Evolutionary conservation across 106 monocot genomes (phyloP).

Genomic region (Cymbidium sinense): DNA sequence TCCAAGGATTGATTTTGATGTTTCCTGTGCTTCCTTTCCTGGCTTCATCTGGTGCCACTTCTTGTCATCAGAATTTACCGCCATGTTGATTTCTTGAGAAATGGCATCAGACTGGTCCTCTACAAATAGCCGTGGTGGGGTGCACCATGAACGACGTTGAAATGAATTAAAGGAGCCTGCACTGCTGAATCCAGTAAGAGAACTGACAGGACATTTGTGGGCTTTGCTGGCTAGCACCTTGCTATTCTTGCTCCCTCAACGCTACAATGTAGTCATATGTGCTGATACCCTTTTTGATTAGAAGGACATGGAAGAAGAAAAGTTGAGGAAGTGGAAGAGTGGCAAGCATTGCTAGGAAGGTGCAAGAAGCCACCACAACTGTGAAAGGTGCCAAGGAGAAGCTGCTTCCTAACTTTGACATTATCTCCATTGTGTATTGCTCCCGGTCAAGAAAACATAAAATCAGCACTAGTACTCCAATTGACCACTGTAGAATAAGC

Average conservation of each 20-base stretch:
- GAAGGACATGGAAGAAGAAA: slow-evolving; percentile 18
- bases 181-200: slow-evolving; percentile 87
- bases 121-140: slow-evolving; percentile 80
- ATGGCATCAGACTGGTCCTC: slow-evolving; percentile 94
- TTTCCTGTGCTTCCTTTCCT: slow-evolving; percentile 29
- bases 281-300: slow-evolving; percentile 94
- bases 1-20: slow-evolving; percentile 77
- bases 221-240: slow-evolving; percentile 65
- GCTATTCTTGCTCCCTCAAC: slow-evolving; percentile 64
- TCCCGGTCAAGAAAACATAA: slow-evolving; percentile 63
- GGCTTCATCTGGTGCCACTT: slow-evolving; percentile 34
- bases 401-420: slow-evolving; percentile 82
- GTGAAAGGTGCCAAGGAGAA: slow-evolving; percentile 84
- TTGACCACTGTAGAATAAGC: slow-evolving; percentile 82
- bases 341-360: slow-evolving; percentile 72
- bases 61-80: slow-evolving; percentile 28
- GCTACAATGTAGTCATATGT: slow-evolving; percentile 97
- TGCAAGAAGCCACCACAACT: slow-evolving; percentile 74
- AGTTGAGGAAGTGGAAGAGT: slow-evolving; percentile 81
- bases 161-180: slow-evolving; percentile 74
- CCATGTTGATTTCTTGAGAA: slow-evolving; percentile 46
- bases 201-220: slow-evolving; percentile 83
- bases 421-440: slow-evolving; percentile 52
- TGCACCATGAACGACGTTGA: slow-evolving; percentile 79
- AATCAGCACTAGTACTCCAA: slow-evolving; percentile 72